A percentile compares a stretch with the other conserved stretches of the same genome.
phyloP scores from a whole-genome alignment of 2,329 filamentous ascomycete genomes.

The Aspergillus sp. region DNA sequence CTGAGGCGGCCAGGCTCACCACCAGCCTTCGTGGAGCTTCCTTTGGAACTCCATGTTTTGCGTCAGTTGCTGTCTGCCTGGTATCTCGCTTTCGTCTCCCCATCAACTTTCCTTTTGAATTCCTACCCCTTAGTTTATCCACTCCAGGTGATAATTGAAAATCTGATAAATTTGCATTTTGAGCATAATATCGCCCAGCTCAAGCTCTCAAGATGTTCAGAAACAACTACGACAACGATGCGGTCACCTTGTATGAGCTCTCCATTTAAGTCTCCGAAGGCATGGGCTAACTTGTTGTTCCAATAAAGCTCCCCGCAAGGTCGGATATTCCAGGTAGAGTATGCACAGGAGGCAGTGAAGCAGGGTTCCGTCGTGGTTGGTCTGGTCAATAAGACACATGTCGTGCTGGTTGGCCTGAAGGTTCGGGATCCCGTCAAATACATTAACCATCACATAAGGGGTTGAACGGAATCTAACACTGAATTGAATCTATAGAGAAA shows the following conservation, averaged over 20 bases:
- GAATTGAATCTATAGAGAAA: constrained; percentile 67
- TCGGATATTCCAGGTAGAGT: constrained; percentile 99
- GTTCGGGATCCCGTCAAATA: constrained; percentile 48
- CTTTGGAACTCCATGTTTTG: constrained; percentile 14
- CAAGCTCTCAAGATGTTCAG: constrained; percentile 71
- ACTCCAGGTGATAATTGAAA: not conserved
- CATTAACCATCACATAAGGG: not conserved
- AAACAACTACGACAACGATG: constrained; percentile 99
- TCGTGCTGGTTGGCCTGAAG: constrained; percentile 94
- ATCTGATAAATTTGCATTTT: not conserved
- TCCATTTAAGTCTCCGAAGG: constrained; percentile 14
- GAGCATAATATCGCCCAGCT: not conserved
- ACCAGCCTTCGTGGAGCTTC: constrained; percentile 9
- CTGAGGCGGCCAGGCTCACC: constrained; percentile 19
- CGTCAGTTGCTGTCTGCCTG: constrained; percentile 38
- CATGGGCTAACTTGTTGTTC: constrained; percentile 17
- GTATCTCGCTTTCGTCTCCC: constrained; percentile 10
- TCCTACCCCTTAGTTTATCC: not conserved
- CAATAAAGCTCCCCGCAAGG: constrained; percentile 85
- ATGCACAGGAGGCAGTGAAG: constrained; percentile 97
- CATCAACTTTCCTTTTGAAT: constrained; percentile 11
- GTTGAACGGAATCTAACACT: not conserved
- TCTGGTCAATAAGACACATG: constrained; percentile 96
- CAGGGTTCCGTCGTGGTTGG: constrained; percentile 98
- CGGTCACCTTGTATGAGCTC: constrained; percentile 82